Evolutionary conservation across 768 basidiomycete species (phyloP).

Genomic region (Suillus cothurnatus): DNA sequence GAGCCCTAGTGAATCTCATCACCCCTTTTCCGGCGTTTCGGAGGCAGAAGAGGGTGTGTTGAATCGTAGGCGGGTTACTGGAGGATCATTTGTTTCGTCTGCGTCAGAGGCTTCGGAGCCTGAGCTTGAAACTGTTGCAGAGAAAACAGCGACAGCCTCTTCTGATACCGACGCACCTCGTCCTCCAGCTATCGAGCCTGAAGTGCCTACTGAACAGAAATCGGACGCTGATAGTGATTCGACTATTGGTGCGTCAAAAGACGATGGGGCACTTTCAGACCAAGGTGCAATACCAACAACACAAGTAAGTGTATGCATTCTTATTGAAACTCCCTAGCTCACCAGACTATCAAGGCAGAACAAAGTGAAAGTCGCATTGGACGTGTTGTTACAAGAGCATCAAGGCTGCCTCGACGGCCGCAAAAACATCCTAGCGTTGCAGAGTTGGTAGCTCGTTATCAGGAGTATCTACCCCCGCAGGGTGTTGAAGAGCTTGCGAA

Average conservation of each 20-base stretch:
- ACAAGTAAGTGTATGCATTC: conserved; percentile 28
- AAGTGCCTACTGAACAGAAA: conserved; percentile 30
- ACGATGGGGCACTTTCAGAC: conserved; percentile 21
- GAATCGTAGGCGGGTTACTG: conserved; percentile 48
- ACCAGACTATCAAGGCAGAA: conserved; percentile 24
- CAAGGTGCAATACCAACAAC: conserved; percentile 19
- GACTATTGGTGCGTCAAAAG: conserved; percentile 67
- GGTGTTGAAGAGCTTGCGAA: conserved; percentile 72
- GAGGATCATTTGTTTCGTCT: conserved; percentile 65
- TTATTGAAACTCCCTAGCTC: conserved; percentile 8
- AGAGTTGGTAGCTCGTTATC: conserved; percentile 82
- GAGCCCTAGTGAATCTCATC: conserved; percentile 51
- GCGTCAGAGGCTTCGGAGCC: conserved; percentile 72
- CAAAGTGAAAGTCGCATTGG: conserved; percentile 20
- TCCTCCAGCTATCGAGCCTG: conserved; percentile 10
- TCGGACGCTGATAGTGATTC: conserved; percentile 82
- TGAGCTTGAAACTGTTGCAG: conserved; percentile 42
- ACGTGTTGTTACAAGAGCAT: conserved; percentile 39
- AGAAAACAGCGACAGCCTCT: conserved; percentile 19
- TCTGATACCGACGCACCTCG: conserved; percentile 20
- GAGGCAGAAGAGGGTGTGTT: conserved; percentile 68
- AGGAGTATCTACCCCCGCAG: conserved; percentile 72
- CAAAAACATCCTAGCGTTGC: conserved; percentile 70
- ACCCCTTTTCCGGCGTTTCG: conserved; percentile 68
- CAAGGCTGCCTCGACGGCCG: conserved; percentile 65